Evolutionary conservation across 2,329 filamentous ascomycete genomes (phyloP).

Genomic region (Epichloe sylvatica): DNA sequence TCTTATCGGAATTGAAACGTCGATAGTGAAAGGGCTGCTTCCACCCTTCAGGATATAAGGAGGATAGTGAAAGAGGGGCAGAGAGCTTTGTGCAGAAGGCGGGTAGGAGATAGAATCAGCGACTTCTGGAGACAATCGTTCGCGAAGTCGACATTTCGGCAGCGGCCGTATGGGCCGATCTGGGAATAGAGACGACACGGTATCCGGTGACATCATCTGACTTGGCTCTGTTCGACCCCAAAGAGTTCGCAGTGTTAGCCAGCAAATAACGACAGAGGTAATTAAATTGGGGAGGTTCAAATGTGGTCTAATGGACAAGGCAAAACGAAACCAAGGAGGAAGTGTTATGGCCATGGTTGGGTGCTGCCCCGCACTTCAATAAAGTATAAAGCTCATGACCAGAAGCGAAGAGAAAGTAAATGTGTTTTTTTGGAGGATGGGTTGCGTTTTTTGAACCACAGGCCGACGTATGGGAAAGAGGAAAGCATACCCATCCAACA

Average conservation of each 20-base stretch:
- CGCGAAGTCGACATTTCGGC: conserved; percentile 76
- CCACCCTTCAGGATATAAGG: conserved; percentile 42
- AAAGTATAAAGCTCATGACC: neutral
- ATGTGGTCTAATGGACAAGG: conserved; percentile 1
- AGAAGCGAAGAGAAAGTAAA: neutral
- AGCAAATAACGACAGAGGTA: conserved; percentile 10
- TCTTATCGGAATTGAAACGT: neutral
- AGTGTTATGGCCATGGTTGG: conserved; percentile 1
- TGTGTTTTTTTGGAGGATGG: neutral
- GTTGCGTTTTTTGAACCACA: neutral
- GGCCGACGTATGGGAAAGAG: conserved; percentile 6
- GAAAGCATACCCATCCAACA: conserved; percentile 28
- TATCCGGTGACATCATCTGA: conserved; percentile 54
- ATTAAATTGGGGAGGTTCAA: conserved; percentile 8
- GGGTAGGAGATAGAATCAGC: conserved; percentile 74
- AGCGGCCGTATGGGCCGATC: conserved; percentile 87
- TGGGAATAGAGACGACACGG: conserved; percentile 66
- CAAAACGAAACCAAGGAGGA: conserved; percentile 2
- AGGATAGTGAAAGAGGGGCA: conserved; percentile 55
- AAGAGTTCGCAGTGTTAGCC: conserved; percentile 15
- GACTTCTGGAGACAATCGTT: conserved; percentile 72
- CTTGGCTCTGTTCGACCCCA: conserved; percentile 25
- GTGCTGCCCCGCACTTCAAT: conserved; percentile 5
- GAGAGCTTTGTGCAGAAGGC: conserved; percentile 53
- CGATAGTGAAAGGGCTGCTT: conserved; percentile 9